Evolutionary conservation across 2,329 filamentous ascomycete genomes (phyloP).

Genomic region (Bipolaris gigantea): DNA sequence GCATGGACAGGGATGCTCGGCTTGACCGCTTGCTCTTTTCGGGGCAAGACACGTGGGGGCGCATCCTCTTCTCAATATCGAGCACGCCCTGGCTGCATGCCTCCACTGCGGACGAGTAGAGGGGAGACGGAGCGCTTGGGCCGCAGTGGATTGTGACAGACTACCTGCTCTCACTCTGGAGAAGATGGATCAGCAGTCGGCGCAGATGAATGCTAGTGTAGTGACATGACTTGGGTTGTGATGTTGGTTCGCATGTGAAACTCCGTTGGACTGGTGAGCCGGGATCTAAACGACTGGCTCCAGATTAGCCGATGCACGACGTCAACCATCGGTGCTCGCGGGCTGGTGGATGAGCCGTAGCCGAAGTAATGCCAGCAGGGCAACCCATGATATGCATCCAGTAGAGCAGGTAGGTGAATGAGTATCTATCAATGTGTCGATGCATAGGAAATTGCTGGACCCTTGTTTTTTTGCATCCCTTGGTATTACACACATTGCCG

Average conservation of each 20-base stretch:
- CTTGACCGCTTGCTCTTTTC: conserved; percentile 22
- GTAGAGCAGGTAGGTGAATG: too few species aligned
- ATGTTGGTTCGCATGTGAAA: conserved; percentile 20
- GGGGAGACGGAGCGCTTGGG: neutral
- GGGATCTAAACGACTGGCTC: conserved; percentile 17
- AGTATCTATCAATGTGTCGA: too few species aligned
- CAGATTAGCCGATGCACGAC: conserved; percentile 18
- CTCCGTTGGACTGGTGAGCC: conserved; percentile 11
- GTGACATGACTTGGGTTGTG: neutral
- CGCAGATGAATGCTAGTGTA: neutral
- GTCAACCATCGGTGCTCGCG: conserved; percentile 14
- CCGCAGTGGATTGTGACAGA: neutral
- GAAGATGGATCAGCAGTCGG: neutral
- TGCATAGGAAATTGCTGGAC: neutral
- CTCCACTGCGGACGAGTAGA: conserved; percentile 4
- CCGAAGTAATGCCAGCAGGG: conserved; percentile 10
- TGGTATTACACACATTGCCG: neutral
- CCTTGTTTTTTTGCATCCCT: conserved; percentile 5
- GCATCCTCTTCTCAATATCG: conserved; percentile 13
- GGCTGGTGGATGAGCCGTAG: conserved; percentile 13
- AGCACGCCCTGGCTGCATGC: conserved; percentile 8
- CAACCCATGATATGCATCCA: neutral
- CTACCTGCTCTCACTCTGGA: neutral
- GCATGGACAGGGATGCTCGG: conserved; percentile 19
- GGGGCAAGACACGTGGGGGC: conserved; percentile 24